These are phyloP conservation scores for Phytopythium mirpurense DNA, from an alignment of 352 stramenopile species.

Conservation along the genomic window DNA sequence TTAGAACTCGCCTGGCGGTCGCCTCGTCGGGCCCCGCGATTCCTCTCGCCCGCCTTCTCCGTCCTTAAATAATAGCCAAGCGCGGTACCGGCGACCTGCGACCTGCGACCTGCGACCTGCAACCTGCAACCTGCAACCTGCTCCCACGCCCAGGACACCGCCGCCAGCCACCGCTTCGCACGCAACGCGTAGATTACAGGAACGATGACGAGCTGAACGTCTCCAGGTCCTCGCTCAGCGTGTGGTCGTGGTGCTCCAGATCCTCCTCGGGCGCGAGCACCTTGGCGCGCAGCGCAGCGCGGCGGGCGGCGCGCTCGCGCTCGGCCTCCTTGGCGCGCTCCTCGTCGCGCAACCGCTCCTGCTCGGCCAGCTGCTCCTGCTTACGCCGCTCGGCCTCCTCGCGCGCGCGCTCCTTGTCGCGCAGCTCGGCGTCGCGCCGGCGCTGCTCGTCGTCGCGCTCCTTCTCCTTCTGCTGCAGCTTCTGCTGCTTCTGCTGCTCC, in stretches of 20 bases:
- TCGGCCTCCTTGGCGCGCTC: constrained; percentile 55
- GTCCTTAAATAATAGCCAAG: constrained; percentile 31
- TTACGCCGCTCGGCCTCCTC: constrained; percentile 69
- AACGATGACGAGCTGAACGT: constrained; percentile 87
- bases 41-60: background rate
- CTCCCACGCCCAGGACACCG: constrained; percentile 13
- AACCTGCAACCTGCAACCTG: too few relatives aligned
- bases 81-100: too few relatives aligned
- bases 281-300: constrained; percentile 64
- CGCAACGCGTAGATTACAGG: constrained; percentile 43
- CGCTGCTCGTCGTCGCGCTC: constrained; percentile 67
- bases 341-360: constrained; percentile 51
- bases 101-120: too few relatives aligned
- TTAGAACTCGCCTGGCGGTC: background rate
- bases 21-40: too few relatives aligned
- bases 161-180: constrained; percentile 21
- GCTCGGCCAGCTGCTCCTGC: constrained; percentile 39
- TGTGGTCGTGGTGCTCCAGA: constrained; percentile 63
- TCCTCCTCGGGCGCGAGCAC: constrained; percentile 47
- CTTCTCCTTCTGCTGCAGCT: constrained; percentile 81
- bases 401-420: constrained; percentile 60
- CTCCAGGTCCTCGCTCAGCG: constrained; percentile 74
- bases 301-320: constrained; percentile 39
- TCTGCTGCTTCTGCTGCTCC: constrained; percentile 87
- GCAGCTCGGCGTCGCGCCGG: constrained; percentile 52